Conservation (phyloP, 2,329 filamentous ascomycete species). For the Cyphellophora attinorum region DNA sequence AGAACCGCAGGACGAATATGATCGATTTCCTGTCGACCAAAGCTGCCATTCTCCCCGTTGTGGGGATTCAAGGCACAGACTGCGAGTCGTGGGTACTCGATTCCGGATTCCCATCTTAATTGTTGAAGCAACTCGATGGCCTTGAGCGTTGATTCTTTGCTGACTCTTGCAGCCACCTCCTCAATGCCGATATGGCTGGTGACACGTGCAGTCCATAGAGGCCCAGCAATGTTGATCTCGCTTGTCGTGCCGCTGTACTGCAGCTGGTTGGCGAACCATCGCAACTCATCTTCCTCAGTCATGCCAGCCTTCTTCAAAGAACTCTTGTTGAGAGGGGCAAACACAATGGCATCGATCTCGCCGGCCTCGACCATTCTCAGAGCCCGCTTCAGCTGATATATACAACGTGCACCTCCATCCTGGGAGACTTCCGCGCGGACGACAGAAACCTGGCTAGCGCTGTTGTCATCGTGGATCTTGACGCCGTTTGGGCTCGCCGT, state of each 20-base stretch:
- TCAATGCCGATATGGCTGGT: constrained; percentile 25
- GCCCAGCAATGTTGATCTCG: constrained; percentile 24
- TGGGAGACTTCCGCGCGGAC: constrained; percentile 18
- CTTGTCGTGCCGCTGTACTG: constrained; percentile 22
- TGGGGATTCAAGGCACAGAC: constrained; percentile 27
- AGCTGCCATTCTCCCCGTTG: constrained; percentile 25
- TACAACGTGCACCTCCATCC: constrained; percentile 17
- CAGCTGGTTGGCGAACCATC: constrained; percentile 27
- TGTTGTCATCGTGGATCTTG: constrained; percentile 22
- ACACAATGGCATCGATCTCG: constrained; percentile 24
- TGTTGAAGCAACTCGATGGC: constrained; percentile 22
- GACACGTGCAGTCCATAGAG: constrained; percentile 23
- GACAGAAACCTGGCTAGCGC: constrained; percentile 9
- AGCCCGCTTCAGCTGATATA: constrained; percentile 23
- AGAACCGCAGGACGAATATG: constrained; percentile 23
- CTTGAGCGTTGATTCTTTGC: constrained; percentile 18
- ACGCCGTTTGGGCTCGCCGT: constrained; percentile 17
- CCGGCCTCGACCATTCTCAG: constrained; percentile 19
- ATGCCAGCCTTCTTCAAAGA: constrained; percentile 25
- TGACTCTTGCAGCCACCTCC: constrained; percentile 22
- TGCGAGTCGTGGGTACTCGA: constrained; percentile 22
- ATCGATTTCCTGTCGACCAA: constrained; percentile 25
- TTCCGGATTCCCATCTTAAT: constrained; percentile 23
- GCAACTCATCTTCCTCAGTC: constrained; percentile 26
- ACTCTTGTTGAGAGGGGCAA: constrained; percentile 25